phyloP scores from a whole-genome alignment of 1,284 basidiomycete species.

The Gymnopus androsaceus region DNA sequence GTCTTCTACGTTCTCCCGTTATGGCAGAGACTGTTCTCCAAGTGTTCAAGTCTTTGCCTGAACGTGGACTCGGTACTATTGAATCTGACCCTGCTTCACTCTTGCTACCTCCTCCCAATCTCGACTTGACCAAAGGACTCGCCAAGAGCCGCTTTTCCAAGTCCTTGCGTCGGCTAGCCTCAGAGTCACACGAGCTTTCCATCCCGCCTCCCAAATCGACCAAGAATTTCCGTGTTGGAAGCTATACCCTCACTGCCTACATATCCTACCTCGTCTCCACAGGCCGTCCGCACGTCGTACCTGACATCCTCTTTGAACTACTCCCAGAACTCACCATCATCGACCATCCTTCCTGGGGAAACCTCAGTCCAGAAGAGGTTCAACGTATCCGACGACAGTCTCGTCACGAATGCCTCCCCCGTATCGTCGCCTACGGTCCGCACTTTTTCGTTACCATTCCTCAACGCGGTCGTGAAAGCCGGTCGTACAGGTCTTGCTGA shows the following conservation, averaged over 20 bases:
- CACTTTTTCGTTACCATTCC: conserved; percentile 54
- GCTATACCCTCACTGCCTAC: conserved; percentile 51
- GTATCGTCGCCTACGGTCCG: conserved; percentile 56
- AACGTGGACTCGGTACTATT: not conserved
- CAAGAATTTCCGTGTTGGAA: conserved; percentile 30
- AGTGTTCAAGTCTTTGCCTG: conserved; percentile 25
- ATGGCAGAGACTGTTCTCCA: conserved; percentile 39
- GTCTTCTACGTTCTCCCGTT: conserved; percentile 50
- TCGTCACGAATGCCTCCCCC: conserved; percentile 33
- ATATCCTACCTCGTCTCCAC: conserved; percentile 54
- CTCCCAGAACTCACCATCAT: conserved; percentile 54
- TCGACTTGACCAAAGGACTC: not conserved
- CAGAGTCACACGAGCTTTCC: not conserved
- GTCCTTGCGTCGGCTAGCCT: conserved; percentile 8
- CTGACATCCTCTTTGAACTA: conserved; percentile 47
- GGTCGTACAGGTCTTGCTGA: conserved; percentile 60
- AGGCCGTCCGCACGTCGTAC: conserved; percentile 47
- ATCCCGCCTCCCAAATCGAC: conserved; percentile 12
- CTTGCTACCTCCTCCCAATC: not conserved
- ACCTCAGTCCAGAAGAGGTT: conserved; percentile 21
- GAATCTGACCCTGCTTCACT: not conserved
- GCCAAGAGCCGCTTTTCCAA: conserved; percentile 2
- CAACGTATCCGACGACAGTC: conserved; percentile 2
- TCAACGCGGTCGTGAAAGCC: conserved; percentile 62
- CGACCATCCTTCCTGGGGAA: conserved; percentile 40